A percentile compares a stretch with the other conserved stretches of the same genome.
These are phyloP conservation scores for Phlyctochytrium arcticum DNA, from an alignment of 192 early-diverging fungal species.

Conservation along the genomic window DNA sequence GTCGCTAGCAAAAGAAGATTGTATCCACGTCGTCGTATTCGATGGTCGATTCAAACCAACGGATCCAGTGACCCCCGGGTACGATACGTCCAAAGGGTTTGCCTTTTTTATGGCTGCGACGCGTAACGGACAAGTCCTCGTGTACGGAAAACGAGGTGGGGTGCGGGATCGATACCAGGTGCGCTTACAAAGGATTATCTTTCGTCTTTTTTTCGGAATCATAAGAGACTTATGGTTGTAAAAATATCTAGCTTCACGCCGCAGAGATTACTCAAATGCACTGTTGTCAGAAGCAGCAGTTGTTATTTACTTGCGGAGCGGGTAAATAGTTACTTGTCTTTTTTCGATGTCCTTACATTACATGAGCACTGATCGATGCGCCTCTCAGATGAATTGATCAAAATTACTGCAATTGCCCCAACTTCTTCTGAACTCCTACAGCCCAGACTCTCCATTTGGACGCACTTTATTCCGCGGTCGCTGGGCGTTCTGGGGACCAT, in stretches of 20 bases:
- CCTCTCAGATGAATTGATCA: slow-evolving; percentile 31
- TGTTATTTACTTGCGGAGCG: slow-evolving; percentile 34
- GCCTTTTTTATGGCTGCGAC: slow-evolving; percentile 43
- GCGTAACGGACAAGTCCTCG: slow-evolving; percentile 47
- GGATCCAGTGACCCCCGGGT: neutral
- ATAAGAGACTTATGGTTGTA: neutral
- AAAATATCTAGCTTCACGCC: slow-evolving; percentile 28
- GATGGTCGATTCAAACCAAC: slow-evolving; percentile 29
- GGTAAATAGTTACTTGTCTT: slow-evolving; percentile 3
- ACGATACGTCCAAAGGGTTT: slow-evolving; percentile 27
- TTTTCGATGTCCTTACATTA: neutral
- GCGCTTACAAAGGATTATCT: no score
- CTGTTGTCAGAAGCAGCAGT: slow-evolving; percentile 18
- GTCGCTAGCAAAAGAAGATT: no score
- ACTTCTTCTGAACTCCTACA: slow-evolving; percentile 20
- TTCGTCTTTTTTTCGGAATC: neutral
- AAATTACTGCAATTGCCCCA: slow-evolving; percentile 29
- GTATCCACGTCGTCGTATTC: slow-evolving; percentile 27
- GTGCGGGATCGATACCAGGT: slow-evolving; percentile 47
- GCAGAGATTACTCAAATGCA: slow-evolving; percentile 40
- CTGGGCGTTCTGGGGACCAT: slow-evolving; percentile 29
- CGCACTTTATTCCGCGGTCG: slow-evolving; percentile 28
- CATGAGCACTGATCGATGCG: slow-evolving; percentile 2
- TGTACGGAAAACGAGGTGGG: slow-evolving; percentile 38
- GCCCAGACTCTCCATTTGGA: slow-evolving; percentile 34